Conservation (phyloP, 2,329 filamentous ascomycete genomes). For the Didymella glomerata region DNA sequence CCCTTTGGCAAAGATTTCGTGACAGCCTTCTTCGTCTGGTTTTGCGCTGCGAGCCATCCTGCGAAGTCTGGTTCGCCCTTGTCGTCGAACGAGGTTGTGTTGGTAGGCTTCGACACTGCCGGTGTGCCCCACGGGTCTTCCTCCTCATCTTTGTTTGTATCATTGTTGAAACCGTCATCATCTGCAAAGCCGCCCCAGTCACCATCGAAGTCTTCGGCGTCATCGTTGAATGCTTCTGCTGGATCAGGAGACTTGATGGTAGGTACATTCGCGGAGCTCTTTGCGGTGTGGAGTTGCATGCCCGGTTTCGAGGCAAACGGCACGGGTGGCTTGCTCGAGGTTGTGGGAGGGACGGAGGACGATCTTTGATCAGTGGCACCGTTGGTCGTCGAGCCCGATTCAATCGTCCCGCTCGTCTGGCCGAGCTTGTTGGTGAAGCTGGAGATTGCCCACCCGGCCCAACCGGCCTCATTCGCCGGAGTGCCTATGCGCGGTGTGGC, state of each 20-base stretch:
- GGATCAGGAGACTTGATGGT: constrained; percentile 51
- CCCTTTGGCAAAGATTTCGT: constrained; percentile 85
- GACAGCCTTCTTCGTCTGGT: constrained; percentile 70
- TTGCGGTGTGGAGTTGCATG: constrained; percentile 42
- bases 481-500: constrained; percentile 78
- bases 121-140: constrained; percentile 62
- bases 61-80: constrained; percentile 93
- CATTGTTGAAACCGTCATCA: constrained; percentile 52
- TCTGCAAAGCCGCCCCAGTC: constrained; percentile 78
- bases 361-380: constrained; percentile 57
- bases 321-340: constrained; percentile 58
- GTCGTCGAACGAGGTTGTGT: constrained; percentile 73
- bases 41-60: constrained; percentile 90
- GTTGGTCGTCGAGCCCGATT: constrained; percentile 56
- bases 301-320: constrained; percentile 55
- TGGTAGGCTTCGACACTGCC: constrained; percentile 42
- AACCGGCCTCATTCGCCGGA: constrained; percentile 73
- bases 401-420: constrained; percentile 84
- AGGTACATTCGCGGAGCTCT: constrained; percentile 39
- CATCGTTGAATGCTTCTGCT: constrained; percentile 59
- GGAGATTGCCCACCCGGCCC: constrained; percentile 98
- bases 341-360: constrained; percentile 58
- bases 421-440: constrained; percentile 96
- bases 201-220: constrained; percentile 69
- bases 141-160: constrained; percentile 57